These are phyloP conservation scores for Hygrophila difformis DNA, from an alignment of 257 asterid species.

Conservation along the genomic window DNA sequence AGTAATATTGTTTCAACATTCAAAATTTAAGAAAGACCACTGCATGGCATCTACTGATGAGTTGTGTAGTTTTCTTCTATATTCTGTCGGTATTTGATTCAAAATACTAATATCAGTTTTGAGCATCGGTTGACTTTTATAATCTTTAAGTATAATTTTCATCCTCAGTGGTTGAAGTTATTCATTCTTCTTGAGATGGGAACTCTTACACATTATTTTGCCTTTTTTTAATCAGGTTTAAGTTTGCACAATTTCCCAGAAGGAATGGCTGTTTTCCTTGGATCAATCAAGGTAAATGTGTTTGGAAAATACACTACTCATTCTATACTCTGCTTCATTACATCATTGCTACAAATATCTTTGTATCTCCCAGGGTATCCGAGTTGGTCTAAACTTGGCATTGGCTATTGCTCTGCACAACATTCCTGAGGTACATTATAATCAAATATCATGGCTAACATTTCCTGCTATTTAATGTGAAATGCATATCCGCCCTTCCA, in stretches of 20 bases:
- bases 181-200: too few species aligned
- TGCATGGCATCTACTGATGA: too few species aligned
- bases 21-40: too few species aligned
- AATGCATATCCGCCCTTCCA: neutral
- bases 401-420: constrained; percentile 84
- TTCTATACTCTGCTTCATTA: too few species aligned
- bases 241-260: constrained; percentile 96
- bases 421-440: constrained; percentile 65
- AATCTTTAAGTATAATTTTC: neutral
- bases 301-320: too few species aligned
- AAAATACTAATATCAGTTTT: too few species aligned
- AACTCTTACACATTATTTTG: constrained; percentile 1
- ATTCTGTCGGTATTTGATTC: neutral
- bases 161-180: too few species aligned
- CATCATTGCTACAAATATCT: neutral
- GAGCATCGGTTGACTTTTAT: neutral
- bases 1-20: too few species aligned
- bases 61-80: too few species aligned
- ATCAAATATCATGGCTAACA: constrained; percentile 1
- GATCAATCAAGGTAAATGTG: constrained; percentile 62
- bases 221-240: constrained; percentile 46
- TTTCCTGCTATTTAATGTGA: constrained; percentile 3
- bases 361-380: constrained; percentile 59
- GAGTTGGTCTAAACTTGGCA: constrained; percentile 84
- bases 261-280: constrained; percentile 98